Evolutionary conservation across 306 rosid genomes (phyloP).

Genomic region (Corylus americana): DNA sequence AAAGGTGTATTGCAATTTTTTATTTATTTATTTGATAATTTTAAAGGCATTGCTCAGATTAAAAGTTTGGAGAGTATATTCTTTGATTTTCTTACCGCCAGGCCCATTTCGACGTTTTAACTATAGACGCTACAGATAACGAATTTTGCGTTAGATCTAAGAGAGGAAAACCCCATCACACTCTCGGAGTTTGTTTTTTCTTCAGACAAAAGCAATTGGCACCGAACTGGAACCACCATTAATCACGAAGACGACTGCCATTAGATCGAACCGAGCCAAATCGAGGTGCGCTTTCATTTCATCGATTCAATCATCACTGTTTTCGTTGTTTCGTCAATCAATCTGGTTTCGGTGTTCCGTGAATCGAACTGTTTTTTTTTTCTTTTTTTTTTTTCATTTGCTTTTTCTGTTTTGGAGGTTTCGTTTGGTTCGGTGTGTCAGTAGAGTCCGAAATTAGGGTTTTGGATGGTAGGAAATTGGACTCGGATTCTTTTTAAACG

Average conservation of each 20-base stretch:
- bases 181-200: not conserved
- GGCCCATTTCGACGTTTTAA: slow-evolving; percentile 19
- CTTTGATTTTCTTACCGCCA: not conserved
- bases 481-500: not conserved
- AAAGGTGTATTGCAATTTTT: too few relatives aligned
- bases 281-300: slow-evolving; percentile 42
- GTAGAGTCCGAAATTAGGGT: not conserved
- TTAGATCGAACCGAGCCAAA: slow-evolving; percentile 15
- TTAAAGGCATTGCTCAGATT: too few relatives aligned
- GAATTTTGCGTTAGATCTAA: slow-evolving; percentile 49
- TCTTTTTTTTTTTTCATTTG: not conserved
- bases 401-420: not conserved
- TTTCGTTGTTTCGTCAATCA: not conserved
- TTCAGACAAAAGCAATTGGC: slow-evolving; percentile 14
- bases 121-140: not conserved
- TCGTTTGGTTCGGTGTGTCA: not conserved
- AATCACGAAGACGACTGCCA: slow-evolving; percentile 22
- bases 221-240: not conserved
- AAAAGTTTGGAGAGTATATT: too few relatives aligned
- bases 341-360: not conserved
- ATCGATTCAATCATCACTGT: not conserved
- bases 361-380: not conserved
- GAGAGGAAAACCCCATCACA: not conserved
- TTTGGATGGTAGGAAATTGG: slow-evolving; percentile 6
- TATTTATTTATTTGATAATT: too few relatives aligned